phyloP scores from a whole-genome alignment of 148 eudicot genomes.

The Diospyros lotus region DNA sequence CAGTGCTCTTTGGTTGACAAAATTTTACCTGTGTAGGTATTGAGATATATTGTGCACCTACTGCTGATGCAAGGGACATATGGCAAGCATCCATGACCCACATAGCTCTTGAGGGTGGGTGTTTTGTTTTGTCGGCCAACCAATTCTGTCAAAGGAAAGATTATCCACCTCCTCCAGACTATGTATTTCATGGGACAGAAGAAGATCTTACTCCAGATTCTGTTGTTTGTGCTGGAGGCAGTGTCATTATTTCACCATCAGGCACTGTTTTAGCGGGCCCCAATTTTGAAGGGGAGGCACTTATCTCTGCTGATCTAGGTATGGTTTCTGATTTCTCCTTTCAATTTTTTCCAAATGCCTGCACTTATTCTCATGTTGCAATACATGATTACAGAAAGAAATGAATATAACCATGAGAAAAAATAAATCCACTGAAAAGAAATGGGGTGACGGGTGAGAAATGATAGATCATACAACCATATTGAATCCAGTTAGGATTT shows the following conservation, averaged over 20 bases:
- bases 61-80: conserved; percentile 80
- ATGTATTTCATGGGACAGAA: conserved; percentile 51
- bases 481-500: neutral
- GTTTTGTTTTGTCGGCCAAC: conserved; percentile 84
- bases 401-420: neutral
- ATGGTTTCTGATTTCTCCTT: neutral
- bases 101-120: conserved; percentile 96
- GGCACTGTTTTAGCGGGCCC: conserved; percentile 89
- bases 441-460: too few relatives aligned
- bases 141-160: conserved; percentile 88
- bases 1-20: neutral
- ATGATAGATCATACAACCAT: neutral
- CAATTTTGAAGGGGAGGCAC: conserved; percentile 84
- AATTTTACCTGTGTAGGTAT: conserved; percentile 42
- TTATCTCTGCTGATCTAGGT: conserved; percentile 92
- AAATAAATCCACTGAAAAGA: neutral
- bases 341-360: neutral
- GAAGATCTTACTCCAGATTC: conserved; percentile 84
- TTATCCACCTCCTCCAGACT: conserved; percentile 90
- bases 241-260: conserved; percentile 86
- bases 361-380: neutral
- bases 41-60: conserved; percentile 98
- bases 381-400: neutral
- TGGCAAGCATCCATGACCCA: conserved; percentile 99
- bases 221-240: conserved; percentile 91